Percentiles rank a stretch among this genome's conserved stretches.
Evolutionary conservation across 2,329 filamentous ascomycete genomes (phyloP).

Genomic region (Pseudocercospora eumusae): DNA sequence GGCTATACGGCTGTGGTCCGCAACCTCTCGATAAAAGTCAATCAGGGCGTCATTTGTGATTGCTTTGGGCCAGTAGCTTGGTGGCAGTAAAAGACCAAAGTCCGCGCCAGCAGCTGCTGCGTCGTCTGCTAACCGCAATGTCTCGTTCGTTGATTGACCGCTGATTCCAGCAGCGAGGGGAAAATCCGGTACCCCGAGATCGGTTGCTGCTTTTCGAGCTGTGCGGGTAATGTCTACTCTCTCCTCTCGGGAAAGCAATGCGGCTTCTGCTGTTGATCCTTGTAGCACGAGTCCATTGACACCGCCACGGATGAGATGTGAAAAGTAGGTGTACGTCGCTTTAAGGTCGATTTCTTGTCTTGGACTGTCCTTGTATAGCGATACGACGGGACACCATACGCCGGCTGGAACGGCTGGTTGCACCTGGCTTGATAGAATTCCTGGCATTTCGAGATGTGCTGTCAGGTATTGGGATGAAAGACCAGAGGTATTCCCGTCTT

Average conservation of each 20-base stretch:
- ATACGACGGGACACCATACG: slow-evolving; percentile 53
- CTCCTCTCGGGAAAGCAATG: slow-evolving; percentile 46
- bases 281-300: slow-evolving; percentile 52
- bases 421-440: not conserved
- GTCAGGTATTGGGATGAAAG: not conserved
- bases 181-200: slow-evolving; percentile 41
- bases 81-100: slow-evolving; percentile 45
- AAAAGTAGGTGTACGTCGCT: slow-evolving; percentile 49
- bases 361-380: slow-evolving; percentile 47
- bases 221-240: slow-evolving; percentile 47
- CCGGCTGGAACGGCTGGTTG: slow-evolving; percentile 43
- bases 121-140: slow-evolving; percentile 43
- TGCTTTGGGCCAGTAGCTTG: slow-evolving; percentile 47
- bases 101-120: slow-evolving; percentile 44
- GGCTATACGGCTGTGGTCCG: slow-evolving; percentile 39
- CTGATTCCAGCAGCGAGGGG: slow-evolving; percentile 52
- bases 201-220: slow-evolving; percentile 44
- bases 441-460: slow-evolving; percentile 9
- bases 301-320: slow-evolving; percentile 47
- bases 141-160: slow-evolving; percentile 43
- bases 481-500: not conserved
- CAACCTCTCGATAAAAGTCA: slow-evolving; percentile 44
- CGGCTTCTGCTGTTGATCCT: slow-evolving; percentile 53
- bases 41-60: slow-evolving; percentile 41
- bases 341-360: slow-evolving; percentile 49